Conservation (phyloP, 129 eudicot species). For the Flaveria linearis region DNA sequence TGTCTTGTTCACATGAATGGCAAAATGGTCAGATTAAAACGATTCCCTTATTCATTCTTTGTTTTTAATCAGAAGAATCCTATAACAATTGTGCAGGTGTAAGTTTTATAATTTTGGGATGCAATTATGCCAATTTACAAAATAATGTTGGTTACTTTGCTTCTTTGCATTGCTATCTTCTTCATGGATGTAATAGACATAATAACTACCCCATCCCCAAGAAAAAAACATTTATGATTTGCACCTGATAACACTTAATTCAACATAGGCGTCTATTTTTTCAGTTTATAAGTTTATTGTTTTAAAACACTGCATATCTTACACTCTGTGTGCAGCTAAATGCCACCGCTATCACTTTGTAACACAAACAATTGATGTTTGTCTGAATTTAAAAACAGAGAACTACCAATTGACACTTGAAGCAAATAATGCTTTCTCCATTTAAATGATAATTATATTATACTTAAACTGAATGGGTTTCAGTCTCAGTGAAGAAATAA, state of each 20-base stretch:
- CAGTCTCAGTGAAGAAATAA: constrained; percentile 2
- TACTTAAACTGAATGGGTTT: neutral
- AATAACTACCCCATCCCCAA: neutral
- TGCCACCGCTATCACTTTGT: neutral
- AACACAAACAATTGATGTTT: neutral
- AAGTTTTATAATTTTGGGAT: neutral
- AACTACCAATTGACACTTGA: neutral
- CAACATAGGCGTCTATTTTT: neutral
- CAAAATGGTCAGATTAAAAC: neutral
- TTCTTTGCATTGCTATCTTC: neutral
- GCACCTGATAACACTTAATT: neutral
- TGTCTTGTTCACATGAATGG: neutral
- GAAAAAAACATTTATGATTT: neutral
- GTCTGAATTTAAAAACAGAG: neutral
- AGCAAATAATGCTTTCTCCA: neutral
- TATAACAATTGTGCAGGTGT: neutral
- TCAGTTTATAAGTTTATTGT: neutral
- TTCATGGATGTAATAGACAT: neutral
- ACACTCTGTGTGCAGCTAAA: neutral
- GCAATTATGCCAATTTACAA: neutral
- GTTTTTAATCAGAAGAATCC: neutral
- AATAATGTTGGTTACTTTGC: neutral
- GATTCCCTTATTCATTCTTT: neutral
- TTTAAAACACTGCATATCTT: neutral
- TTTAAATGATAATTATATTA: neutral